These are phyloP conservation scores for Parietaria judaica DNA, from an alignment of 306 rosid species.

Conservation along the genomic window DNA sequence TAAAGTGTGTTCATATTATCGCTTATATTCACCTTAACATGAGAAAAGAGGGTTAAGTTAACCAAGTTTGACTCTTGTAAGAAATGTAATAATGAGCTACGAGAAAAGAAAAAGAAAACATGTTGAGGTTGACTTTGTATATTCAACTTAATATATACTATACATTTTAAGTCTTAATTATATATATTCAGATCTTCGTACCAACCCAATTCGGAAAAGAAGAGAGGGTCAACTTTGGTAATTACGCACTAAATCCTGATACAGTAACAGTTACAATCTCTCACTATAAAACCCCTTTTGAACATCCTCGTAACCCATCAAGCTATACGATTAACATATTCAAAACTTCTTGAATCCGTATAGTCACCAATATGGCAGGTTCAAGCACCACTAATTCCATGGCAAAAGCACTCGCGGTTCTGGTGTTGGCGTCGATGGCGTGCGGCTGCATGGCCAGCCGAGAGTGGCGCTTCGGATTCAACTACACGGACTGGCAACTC, in stretches of 20 bases:
- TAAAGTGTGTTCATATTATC: no score
- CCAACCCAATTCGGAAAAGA: no score
- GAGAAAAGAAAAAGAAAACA: background rate
- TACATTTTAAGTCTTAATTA: no score
- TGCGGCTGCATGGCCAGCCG: slow-evolving; percentile 30
- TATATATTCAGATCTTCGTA: no score
- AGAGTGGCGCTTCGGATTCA: slow-evolving; percentile 26
- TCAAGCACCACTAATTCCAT: slow-evolving; percentile 2
- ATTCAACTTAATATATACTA: background rate
- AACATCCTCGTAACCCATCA: no score
- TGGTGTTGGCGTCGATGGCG: slow-evolving; percentile 20
- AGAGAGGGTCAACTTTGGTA: no score
- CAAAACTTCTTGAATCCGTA: background rate
- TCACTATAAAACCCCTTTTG: no score
- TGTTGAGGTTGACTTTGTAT: background rate
- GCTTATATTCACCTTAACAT: no score
- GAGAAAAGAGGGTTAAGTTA: no score
- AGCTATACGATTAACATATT: no score
- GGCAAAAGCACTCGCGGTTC: slow-evolving; percentile 8
- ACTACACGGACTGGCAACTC: slow-evolving; percentile 10
- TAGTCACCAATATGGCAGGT: background rate
- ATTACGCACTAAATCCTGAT: no score
- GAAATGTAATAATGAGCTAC: background rate
- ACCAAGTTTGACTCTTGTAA: background rate
- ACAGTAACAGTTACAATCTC: no score